Evolutionary conservation across 306 rosid species (phyloP), one percentile per base, ranked within the genome.

Genomic region (Pyrus betulifolia): DNA sequence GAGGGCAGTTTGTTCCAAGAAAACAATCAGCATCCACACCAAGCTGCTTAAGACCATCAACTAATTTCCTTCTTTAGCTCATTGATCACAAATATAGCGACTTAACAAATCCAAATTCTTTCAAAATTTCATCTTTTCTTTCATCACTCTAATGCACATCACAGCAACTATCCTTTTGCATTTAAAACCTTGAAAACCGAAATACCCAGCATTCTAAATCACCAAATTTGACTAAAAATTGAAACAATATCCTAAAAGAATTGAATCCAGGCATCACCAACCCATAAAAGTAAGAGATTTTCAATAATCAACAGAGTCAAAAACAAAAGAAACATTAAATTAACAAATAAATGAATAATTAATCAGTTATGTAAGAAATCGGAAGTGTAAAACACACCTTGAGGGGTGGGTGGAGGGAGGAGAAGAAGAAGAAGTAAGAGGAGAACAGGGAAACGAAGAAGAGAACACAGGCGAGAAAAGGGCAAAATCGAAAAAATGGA

Each of bases 391-490:
- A 52, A 18, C 35, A 57, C 25, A 88, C 97, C 93, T 86, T 92
- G 69, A 86, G 82, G 74, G 91, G 93, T 62, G 84, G 85, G 78
- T 71, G 80, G 49, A 89, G 84, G 40, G 83, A 73, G 17, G 17
- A 45, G 17, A 4, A 3, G 51, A 45, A 45, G 51, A 12, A 45
- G 51, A 12, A 45, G 14, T 5, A 13, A 44, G 51, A 14, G 55
- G 55, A 30, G 69, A 33, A 65, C 25, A 49, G n/a, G 73, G 83
- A 67, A 28, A 69, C 27, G 67, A 40, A 71, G 82, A 69, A 44
- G 75, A 74, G 30, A 23, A 70, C 10, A 23, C 38, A 49, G 71
- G 6, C 15, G 78, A 27, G 8, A 8, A 4, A 66, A 72, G 84
- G 88, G 86, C 45, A 55, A 14, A n/a, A n/a, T n/a, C n/a, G n/a